Percentiles rank a stretch among this genome's conserved stretches.
These are phyloP conservation scores for Phylloporus sp. DNA, from an alignment of 1,284 basidiomycete genomes.

Conservation along the genomic window DNA sequence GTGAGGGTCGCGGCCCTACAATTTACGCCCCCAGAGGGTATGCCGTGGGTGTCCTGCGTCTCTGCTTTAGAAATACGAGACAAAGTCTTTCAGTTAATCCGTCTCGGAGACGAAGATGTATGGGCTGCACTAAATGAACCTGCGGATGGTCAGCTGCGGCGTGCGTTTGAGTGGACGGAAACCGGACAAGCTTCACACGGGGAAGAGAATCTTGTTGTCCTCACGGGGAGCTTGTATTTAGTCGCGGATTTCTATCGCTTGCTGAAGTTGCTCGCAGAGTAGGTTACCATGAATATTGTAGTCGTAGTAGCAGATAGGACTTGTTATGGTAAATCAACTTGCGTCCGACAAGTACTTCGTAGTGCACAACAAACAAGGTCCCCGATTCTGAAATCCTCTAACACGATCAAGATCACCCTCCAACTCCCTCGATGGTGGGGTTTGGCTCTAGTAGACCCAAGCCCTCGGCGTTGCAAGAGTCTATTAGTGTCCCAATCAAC, in stretches of 20 bases:
- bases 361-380: slow-evolving; percentile 8
- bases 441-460: slow-evolving; percentile 20
- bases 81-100: slow-evolving; percentile 51
- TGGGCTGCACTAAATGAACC: slow-evolving; percentile 48
- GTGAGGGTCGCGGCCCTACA: slow-evolving; percentile 63
- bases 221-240: slow-evolving; percentile 92
- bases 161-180: slow-evolving; percentile 57
- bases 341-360: background rate
- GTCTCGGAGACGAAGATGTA: slow-evolving; percentile 47
- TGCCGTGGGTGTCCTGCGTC: slow-evolving; percentile 89
- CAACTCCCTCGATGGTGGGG: slow-evolving; percentile 18
- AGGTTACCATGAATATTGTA: background rate
- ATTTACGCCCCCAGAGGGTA: slow-evolving; percentile 81
- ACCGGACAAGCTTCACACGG: slow-evolving; percentile 11
- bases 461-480: slow-evolving; percentile 19
- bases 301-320: background rate
- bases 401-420: slow-evolving; percentile 21
- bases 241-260: slow-evolving; percentile 88
- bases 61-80: slow-evolving; percentile 56
- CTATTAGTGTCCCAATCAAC: slow-evolving; percentile 23
- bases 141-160: slow-evolving; percentile 37
- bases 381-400: slow-evolving; percentile 14
- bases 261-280: slow-evolving; percentile 24
- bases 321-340: slow-evolving; percentile 1
- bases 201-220: slow-evolving; percentile 58